Evolutionary conservation across 2,329 filamentous ascomycete genomes (phyloP).

Genomic region (Fusarium sulawesiense): DNA sequence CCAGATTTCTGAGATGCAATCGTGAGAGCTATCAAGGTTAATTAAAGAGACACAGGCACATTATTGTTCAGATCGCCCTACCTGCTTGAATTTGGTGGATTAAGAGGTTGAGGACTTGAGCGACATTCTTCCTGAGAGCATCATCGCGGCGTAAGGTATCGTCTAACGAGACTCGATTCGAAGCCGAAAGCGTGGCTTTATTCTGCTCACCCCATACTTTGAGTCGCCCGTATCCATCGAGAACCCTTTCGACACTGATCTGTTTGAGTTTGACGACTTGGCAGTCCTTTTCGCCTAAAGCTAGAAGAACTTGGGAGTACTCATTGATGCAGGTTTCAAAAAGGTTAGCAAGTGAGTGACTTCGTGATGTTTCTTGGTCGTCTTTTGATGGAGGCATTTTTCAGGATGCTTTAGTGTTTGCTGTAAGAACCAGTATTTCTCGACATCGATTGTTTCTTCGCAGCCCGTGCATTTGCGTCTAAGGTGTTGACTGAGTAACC

Average conservation of each 20-base stretch:
- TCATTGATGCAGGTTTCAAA: neutral
- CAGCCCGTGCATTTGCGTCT: too few species aligned
- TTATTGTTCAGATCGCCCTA: neutral
- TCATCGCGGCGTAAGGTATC: neutral
- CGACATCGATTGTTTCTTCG: too few species aligned
- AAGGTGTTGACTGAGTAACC: too few species aligned
- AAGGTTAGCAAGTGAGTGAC: fast-evolving
- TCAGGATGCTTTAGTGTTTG: too few species aligned
- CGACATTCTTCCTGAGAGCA: neutral
- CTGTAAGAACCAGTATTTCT: too few species aligned
- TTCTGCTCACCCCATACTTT: neutral
- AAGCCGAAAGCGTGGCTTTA: fast-evolving
- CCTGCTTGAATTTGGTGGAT: neutral
- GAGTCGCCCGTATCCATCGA: neutral
- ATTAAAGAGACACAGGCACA: too few species aligned
- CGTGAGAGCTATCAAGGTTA: neutral
- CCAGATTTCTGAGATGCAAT: neutral
- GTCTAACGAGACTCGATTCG: fast-evolving
- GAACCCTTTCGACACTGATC: fast-evolving
- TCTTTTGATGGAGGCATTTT: neutral
- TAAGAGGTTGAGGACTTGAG: neutral
- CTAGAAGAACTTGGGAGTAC: fast-evolving
- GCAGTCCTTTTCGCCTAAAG: neutral
- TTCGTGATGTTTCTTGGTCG: fast-evolving
- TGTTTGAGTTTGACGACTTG: neutral